A percentile compares a stretch with the other conserved stretches of the same genome.
These are phyloP conservation scores for Polyporus arcularius DNA, from an alignment of 768 basidiomycete genomes.

Conservation along the genomic window DNA sequence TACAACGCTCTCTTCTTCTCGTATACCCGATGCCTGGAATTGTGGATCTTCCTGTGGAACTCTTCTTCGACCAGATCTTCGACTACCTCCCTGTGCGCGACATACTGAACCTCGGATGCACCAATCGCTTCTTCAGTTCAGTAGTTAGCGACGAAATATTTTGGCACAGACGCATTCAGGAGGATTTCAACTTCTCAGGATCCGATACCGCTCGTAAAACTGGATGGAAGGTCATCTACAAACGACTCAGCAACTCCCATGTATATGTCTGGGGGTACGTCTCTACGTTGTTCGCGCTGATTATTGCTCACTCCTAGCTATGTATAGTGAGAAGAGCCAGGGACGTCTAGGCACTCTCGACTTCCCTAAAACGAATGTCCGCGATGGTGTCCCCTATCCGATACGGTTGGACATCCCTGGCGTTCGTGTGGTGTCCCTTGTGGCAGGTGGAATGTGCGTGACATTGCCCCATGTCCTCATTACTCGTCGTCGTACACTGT, in stretches of 20 bases:
- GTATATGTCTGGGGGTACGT: slow-evolving; percentile 64
- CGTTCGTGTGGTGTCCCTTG: slow-evolving; percentile 66
- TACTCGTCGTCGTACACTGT: no score
- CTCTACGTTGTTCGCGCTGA: background rate
- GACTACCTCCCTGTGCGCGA: slow-evolving; percentile 55
- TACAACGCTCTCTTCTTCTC: background rate
- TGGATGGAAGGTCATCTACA: slow-evolving; percentile 84
- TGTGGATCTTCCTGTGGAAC: slow-evolving; percentile 67
- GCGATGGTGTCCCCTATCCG: slow-evolving; percentile 62
- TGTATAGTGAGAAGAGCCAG: slow-evolving; percentile 55
- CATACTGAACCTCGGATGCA: slow-evolving; percentile 58
- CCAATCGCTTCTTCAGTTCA: slow-evolving; percentile 62
- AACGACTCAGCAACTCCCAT: slow-evolving; percentile 57
- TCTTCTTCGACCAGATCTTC: slow-evolving; percentile 75
- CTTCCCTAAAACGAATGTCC: slow-evolving; percentile 34
- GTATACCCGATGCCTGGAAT: slow-evolving; percentile 24
- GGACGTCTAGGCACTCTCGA: slow-evolving; percentile 61
- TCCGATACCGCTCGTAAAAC: slow-evolving; percentile 69
- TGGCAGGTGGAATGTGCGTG: slow-evolving; percentile 81
- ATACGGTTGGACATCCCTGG: slow-evolving; percentile 59
- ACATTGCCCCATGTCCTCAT: no score
- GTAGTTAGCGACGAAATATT: slow-evolving; percentile 72
- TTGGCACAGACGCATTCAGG: slow-evolving; percentile 69
- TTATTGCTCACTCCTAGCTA: background rate
- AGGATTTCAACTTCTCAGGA: slow-evolving; percentile 80